Conservation (phyloP, 495 filamentous ascomycete species). For the Neurospora cerealis region DNA sequence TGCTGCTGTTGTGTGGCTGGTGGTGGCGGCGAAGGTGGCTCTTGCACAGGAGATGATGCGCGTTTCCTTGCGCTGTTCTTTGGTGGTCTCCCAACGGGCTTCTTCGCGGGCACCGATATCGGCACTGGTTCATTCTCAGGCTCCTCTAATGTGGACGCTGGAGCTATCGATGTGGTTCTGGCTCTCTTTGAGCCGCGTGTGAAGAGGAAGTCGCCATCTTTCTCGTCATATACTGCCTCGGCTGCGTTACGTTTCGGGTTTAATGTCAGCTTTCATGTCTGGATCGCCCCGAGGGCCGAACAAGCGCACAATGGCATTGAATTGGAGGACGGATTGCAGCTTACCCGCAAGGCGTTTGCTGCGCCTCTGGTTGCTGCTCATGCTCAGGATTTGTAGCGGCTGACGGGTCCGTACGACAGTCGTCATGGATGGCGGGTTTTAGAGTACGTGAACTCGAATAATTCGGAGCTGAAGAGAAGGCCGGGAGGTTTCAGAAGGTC, state of each 20-base stretch:
- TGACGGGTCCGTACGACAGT: conserved; percentile 48
- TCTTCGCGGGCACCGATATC: conserved; percentile 26
- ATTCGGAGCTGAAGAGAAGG: neutral
- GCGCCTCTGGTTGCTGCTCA: conserved; percentile 47
- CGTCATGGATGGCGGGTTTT: conserved; percentile 45
- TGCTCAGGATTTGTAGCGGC: conserved; percentile 49
- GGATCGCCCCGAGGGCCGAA: conserved; percentile 8
- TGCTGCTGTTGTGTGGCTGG: conserved; percentile 1
- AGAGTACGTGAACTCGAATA: conserved; percentile 16
- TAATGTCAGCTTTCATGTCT: conserved; percentile 4
- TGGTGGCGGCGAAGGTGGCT: conserved; percentile 13
- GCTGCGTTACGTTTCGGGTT: conserved; percentile 15
- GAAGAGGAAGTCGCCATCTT: conserved; percentile 56
- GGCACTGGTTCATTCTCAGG: conserved; percentile 31
- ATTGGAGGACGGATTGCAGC: conserved; percentile 13
- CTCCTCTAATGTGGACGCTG: conserved; percentile 27
- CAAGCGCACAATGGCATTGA: neutral
- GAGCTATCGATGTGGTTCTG: conserved; percentile 31
- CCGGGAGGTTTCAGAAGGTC: neutral
- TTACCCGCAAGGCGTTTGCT: conserved; percentile 48
- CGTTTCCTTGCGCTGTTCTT: conserved; percentile 28
- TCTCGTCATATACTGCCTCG: conserved; percentile 48
- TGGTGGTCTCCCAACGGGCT: conserved; percentile 29
- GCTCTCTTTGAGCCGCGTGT: conserved; percentile 44
- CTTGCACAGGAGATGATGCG: conserved; percentile 24